These are phyloP conservation scores for Fusarium keratoplasticum DNA, from an alignment of 2,329 filamentous ascomycete species.

Conservation along the genomic window DNA sequence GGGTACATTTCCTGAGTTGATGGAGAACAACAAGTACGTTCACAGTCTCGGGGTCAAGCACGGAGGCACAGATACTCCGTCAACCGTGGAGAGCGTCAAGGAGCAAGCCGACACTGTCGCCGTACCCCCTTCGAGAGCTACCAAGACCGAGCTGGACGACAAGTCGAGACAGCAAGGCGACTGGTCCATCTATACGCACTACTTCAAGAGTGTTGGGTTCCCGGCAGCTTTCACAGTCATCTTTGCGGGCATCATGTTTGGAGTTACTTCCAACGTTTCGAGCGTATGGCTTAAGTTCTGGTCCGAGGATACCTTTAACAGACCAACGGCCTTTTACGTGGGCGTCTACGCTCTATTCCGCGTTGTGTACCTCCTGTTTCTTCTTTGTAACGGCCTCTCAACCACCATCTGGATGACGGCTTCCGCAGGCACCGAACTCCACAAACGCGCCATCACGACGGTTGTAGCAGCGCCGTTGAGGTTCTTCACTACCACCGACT, in stretches of 20 bases:
- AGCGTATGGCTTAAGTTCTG: conserved; percentile 57
- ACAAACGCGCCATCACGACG: conserved; percentile 48
- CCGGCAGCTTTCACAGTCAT: conserved; percentile 33
- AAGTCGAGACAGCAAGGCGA: conserved; percentile 48
- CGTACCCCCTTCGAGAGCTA: background rate
- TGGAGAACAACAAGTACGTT: conserved; percentile 52
- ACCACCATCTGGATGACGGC: conserved; percentile 44
- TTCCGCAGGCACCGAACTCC: conserved; percentile 48
- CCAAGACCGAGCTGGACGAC: conserved; percentile 26
- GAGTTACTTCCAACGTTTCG: conserved; percentile 45
- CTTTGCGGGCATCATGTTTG: conserved; percentile 37
- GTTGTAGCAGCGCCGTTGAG: conserved; percentile 53
- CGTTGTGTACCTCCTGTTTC: conserved; percentile 27
- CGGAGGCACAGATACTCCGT: conserved; percentile 3
- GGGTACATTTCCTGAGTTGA: conserved; percentile 43
- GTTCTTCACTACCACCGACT: conserved; percentile 57
- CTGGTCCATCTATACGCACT: conserved; percentile 50
- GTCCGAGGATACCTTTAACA: conserved; percentile 47
- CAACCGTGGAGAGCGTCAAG: background rate
- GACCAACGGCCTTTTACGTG: conserved; percentile 44
- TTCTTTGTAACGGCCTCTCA: conserved; percentile 22
- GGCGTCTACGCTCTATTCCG: conserved; percentile 47
- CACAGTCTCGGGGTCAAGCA: conserved; percentile 51
- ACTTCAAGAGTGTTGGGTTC: conserved; percentile 45
- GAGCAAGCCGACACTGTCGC: background rate